These are phyloP conservation scores for Beauveria sp. DNA, from an alignment of 2,329 filamentous ascomycete species.

Conservation along the genomic window DNA sequence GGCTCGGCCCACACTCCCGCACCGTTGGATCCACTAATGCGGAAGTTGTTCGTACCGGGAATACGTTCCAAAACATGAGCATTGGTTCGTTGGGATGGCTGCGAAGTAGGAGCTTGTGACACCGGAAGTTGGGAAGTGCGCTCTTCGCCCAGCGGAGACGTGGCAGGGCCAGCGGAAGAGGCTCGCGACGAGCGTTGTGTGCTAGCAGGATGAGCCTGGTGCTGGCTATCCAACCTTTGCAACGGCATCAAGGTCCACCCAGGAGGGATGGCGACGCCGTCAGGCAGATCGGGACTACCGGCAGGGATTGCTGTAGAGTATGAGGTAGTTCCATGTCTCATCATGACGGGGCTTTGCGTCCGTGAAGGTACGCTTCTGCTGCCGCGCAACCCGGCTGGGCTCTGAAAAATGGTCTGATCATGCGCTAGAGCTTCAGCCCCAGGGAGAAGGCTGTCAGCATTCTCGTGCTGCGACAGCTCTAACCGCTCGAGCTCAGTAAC, in stretches of 20 bases:
- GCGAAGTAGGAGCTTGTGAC: conserved; percentile 20
- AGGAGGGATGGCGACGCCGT: conserved; percentile 55
- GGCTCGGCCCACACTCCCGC: not conserved
- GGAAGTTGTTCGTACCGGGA: conserved; percentile 3
- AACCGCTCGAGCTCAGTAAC: conserved; percentile 6
- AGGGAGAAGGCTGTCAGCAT: not conserved
- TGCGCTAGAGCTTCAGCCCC: not conserved
- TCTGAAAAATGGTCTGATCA: not conserved
- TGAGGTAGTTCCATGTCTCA: conserved; percentile 38
- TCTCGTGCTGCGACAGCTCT: not conserved
- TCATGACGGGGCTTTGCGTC: conserved; percentile 30
- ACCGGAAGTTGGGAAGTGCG: not conserved
- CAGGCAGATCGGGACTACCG: conserved; percentile 53
- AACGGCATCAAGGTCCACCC: conserved; percentile 60
- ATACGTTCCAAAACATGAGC: conserved; percentile 2
- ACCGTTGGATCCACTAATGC: not conserved
- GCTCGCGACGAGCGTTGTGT: conserved; percentile 7
- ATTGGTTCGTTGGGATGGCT: conserved; percentile 33
- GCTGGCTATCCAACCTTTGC: conserved; percentile 41
- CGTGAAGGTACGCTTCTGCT: not conserved
- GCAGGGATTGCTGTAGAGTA: conserved; percentile 46
- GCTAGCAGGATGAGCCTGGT: not conserved
- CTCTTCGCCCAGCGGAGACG: not conserved
- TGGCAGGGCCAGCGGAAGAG: conserved; percentile 8
- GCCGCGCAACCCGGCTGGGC: not conserved